Conservation (phyloP, 768 basidiomycete species). For the Rhodotorula paludigena region DNA sequence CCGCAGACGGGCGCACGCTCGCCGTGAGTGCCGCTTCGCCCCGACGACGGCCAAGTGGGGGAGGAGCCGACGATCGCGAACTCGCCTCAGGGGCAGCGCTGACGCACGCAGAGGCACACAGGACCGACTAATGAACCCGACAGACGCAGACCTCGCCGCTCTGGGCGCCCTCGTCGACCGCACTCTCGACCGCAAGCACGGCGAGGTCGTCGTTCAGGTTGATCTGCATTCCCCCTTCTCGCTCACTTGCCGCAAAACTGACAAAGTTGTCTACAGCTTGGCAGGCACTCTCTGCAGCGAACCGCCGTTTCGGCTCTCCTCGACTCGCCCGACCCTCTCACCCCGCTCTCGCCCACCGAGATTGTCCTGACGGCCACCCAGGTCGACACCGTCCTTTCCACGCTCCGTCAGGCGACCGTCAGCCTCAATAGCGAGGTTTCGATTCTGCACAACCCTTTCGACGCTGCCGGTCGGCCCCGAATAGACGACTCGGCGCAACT, state of each 20-base stretch:
- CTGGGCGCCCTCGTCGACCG: slow-evolving; percentile 36
- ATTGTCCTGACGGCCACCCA: slow-evolving; percentile 26
- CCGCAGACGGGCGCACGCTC: slow-evolving; percentile 19
- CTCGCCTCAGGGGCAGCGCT: neutral
- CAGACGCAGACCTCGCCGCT: slow-evolving; percentile 33
- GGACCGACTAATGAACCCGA: slow-evolving; percentile 18
- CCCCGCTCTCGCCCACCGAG: slow-evolving; percentile 21
- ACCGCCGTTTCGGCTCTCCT: slow-evolving; percentile 31
- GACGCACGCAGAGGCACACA: slow-evolving; percentile 10
- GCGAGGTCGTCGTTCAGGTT: slow-evolving; percentile 45
- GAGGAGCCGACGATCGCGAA: neutral
- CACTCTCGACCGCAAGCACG: slow-evolving; percentile 40
- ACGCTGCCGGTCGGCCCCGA: neutral
- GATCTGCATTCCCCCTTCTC: neutral
- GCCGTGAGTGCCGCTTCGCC: slow-evolving; percentile 40
- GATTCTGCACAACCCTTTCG: slow-evolving; percentile 43
- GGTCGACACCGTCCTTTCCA: slow-evolving; percentile 39
- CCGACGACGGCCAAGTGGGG: slow-evolving; percentile 1
- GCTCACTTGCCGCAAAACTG: neutral
- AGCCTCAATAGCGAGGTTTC: slow-evolving; percentile 43
- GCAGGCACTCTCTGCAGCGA: slow-evolving; percentile 42
- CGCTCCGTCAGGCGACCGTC: slow-evolving; percentile 35
- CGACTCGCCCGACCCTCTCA: slow-evolving; percentile 33
- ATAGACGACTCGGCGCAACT: slow-evolving; percentile 1
- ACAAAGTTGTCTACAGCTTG: slow-evolving; percentile 25